Conservation (phyloP, 768 basidiomycete genomes). For the Boletus patriciae region DNA sequence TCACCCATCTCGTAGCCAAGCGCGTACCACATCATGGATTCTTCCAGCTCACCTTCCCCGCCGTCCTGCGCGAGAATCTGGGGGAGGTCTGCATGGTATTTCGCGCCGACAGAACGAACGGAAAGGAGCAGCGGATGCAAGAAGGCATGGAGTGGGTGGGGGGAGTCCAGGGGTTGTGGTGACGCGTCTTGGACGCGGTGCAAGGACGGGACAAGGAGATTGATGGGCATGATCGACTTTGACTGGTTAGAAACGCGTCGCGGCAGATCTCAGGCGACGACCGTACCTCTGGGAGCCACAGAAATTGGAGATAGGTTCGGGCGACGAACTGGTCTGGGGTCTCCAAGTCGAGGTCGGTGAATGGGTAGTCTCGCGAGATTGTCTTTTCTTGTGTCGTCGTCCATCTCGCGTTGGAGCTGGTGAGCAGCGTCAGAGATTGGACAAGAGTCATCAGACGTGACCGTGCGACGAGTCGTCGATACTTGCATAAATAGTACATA, state of each 20-base stretch:
- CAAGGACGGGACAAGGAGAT: constrained; percentile 54
- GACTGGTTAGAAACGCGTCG: constrained; percentile 12
- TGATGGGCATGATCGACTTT: constrained; percentile 73
- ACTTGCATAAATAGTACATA: neutral
- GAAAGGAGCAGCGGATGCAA: constrained; percentile 67
- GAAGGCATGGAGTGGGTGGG: constrained; percentile 57
- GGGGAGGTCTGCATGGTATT: constrained; percentile 66
- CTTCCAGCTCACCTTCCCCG: constrained; percentile 64
- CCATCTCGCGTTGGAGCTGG: constrained; percentile 44
- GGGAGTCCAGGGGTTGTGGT: constrained; percentile 30
- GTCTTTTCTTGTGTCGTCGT: constrained; percentile 58
- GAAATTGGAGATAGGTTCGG: constrained; percentile 70
- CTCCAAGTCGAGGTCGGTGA: constrained; percentile 43
- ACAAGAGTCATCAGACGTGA: constrained; percentile 15
- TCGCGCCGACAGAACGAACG: constrained; percentile 50
- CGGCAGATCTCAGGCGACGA: neutral
- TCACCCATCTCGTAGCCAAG: constrained; percentile 54
- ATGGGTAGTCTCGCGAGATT: constrained; percentile 57
- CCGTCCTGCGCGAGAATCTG: constrained; percentile 58
- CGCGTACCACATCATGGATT: constrained; percentile 76
- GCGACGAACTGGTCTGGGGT: constrained; percentile 56
- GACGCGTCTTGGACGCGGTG: constrained; percentile 45
- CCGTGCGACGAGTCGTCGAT: too few relatives aligned
- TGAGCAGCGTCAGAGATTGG: constrained; percentile 22
- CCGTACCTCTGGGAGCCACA: constrained; percentile 74